Evolutionary conservation across 805 yeast genomes (phyloP), one percentile per base, ranked within the genome.

Genomic region (Wickerhamomyces queroliae): DNA sequence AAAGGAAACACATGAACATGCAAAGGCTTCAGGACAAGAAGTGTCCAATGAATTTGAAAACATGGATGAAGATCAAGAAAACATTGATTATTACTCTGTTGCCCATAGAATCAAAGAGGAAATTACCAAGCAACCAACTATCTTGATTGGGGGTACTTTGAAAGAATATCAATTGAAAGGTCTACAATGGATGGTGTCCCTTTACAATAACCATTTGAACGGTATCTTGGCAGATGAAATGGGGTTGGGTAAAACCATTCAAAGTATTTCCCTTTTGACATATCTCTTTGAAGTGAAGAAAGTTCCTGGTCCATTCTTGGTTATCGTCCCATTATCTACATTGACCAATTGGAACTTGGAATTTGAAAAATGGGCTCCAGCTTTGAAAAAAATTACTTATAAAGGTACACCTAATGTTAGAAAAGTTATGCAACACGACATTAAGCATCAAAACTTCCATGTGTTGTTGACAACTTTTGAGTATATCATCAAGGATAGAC

Each of bases 141-240:
- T 83, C 17, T 64, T 85, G 38, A 76, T 85, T 26, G 95, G 95
- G 44, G 95, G 95, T 51, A 70, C 72, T 27, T 67, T 85, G 55
- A 85, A 85, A 57, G 95, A 85, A 52, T 85, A 85, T 58, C 95
- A 93, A 64, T 25, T 93, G 36, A 84, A 84, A 59, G 99, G 99
- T 57, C 70, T 93, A 41, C 96, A 93, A 59, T 93, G 99, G 99
- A 93, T 93, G 99, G 95, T 93, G 3, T 93, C 99, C 0, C 66
- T 93, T 43, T 93, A 76, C 67, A 93, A 93, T 59, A 93, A 93
- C 63, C 95, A 88, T 61, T 72, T 93, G 54, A 93, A 93, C 59
- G 99, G 99, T 70, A 93, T 93, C 48, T 66, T 93, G 42, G 99
- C 99, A 1, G 99, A 93, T 69, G 99, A 93, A 64, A 93, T 93